Base-by-base conservation (phyloP, 257 asterid genomes). In the Nicotiana sylvestris region DNA sequence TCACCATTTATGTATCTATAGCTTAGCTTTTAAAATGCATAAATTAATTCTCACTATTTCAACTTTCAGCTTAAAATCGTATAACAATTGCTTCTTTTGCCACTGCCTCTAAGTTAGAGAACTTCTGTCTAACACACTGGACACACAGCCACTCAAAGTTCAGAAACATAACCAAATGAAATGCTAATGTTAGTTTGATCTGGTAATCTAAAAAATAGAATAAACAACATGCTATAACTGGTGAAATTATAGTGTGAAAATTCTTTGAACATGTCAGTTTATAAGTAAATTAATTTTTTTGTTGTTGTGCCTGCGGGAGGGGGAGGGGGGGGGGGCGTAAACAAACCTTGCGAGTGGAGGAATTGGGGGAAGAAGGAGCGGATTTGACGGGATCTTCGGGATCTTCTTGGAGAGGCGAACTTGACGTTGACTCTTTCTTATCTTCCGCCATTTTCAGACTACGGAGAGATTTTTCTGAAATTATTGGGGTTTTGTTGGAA, bases 271-370 rank as follows among this genome's bases (percentile, higher is more conserved):
- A 8, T 17, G 9, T 68, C 13, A 21, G 35, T 70, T 70, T 11
- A 70, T 43, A 70, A 2, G 12, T 39, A 43, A 4, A 21, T 32
- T 43, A 70, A 55, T 0, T 16, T 17, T 57, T 4, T 16, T 55
- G 0, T 69, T 39, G 6, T 10, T 21, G 32, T 29, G 16, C 10
- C 9, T 7, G 49, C 2, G 43, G 9, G 43, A 6, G 43, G 43
- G 8, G 43, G 39, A 5, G 3, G 15, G 56, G 56, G 56, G 56
- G 16, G 15, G 56, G 3, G 56, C 15, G 56, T 49, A 49, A 51
- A 16, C 61, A 30, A 37, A 93, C 98, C 98, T 93, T 90, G 81
- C 98, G 95, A 61, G 97, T 92, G 67, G 98, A 93, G 82, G 97
- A 93, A 84, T 84, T 93, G 77, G 98, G 93, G 62, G 98, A 90